Conservation (phyloP, 192 early-diverging fungal genomes). For the Linnemannia elongata region DNA sequence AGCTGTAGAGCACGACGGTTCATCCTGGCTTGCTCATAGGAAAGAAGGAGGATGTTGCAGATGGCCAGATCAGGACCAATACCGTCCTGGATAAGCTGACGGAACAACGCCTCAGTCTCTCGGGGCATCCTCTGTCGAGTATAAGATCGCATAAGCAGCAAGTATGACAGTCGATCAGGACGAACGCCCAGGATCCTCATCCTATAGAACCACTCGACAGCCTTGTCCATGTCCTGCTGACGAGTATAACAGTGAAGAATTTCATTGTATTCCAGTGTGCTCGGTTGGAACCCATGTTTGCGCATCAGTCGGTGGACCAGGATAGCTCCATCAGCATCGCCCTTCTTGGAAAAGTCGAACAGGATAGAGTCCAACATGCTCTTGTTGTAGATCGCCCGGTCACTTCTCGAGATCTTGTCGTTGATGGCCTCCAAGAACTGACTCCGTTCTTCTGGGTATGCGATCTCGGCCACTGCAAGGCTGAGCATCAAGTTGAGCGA, state of each 20-base stretch:
- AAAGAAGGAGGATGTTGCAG: constrained; percentile 34
- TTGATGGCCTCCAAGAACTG: constrained; percentile 28
- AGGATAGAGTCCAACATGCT: constrained; percentile 35
- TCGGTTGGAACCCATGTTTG: constrained; percentile 25
- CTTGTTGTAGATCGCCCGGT: constrained; percentile 27
- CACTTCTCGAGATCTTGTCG: constrained; percentile 12
- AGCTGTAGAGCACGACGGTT: constrained; percentile 37
- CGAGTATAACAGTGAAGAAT: constrained; percentile 39
- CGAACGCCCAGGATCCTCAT: constrained; percentile 30
- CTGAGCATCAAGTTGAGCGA: constrained; percentile 49
- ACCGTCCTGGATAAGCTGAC: constrained; percentile 31
- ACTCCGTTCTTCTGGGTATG: constrained; percentile 20
- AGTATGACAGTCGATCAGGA: constrained; percentile 26
- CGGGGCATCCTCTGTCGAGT: constrained; percentile 39
- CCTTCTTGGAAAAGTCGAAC: constrained; percentile 42
- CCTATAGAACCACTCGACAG: constrained; percentile 28
- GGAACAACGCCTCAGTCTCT: constrained; percentile 44
- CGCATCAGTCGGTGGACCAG: constrained; percentile 26
- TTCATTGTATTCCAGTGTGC: constrained; percentile 26
- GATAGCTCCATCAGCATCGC: constrained; percentile 41
- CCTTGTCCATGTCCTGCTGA: constrained; percentile 31
- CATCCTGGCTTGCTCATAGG: constrained; percentile 48
- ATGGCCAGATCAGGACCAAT: constrained; percentile 31
- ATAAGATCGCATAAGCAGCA: constrained; percentile 36
- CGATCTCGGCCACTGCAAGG: constrained; percentile 31